phyloP scores from a whole-genome alignment of 83 land plant genomes.

The Diphasiastrum complanatum region DNA sequence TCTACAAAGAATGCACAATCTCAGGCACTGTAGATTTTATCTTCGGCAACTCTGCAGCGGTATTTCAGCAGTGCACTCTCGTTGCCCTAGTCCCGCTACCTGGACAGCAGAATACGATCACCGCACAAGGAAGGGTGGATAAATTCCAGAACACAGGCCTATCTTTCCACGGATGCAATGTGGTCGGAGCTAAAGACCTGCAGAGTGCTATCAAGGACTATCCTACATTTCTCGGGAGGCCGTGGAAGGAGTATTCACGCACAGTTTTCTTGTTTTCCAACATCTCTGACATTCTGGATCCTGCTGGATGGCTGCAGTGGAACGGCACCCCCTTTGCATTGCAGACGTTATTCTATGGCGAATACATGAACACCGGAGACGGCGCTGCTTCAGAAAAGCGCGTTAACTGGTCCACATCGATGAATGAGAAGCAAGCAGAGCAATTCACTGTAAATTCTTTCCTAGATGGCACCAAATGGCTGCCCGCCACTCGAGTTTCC shows the following conservation, averaged over 20 bases:
- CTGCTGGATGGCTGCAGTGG: slow-evolving; percentile 63
- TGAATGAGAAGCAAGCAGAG: too few species aligned
- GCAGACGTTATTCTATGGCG: slow-evolving; percentile 45
- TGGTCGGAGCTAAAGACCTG: slow-evolving; percentile 11
- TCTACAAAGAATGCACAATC: slow-evolving; percentile 25
- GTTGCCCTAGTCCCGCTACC: not conserved
- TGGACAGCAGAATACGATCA: slow-evolving; percentile 20
- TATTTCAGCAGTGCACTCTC: slow-evolving; percentile 20
- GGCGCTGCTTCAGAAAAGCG: slow-evolving; percentile 33
- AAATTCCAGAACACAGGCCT: slow-evolving; percentile 17
- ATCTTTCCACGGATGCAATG: slow-evolving; percentile 18
- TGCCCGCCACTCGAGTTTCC: too few species aligned
- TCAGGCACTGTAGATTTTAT: slow-evolving; percentile 26
- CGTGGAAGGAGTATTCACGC: slow-evolving; percentile 63
- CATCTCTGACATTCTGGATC: slow-evolving; percentile 35
- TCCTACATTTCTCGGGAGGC: slow-evolving; percentile 53
- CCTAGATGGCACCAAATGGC: too few species aligned
- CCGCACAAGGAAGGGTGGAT: slow-evolving; percentile 25
- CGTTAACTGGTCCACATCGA: slow-evolving; percentile 55
- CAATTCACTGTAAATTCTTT: too few species aligned
- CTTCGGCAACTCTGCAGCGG: slow-evolving; percentile 22
- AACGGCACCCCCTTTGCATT: slow-evolving; percentile 18
- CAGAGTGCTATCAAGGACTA: not conserved
- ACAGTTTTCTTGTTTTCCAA: slow-evolving; percentile 42
- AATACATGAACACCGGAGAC: slow-evolving; percentile 47